phyloP scores from a whole-genome alignment of 202 grass and related monocot species.

The Hordeum pubiflorum region DNA sequence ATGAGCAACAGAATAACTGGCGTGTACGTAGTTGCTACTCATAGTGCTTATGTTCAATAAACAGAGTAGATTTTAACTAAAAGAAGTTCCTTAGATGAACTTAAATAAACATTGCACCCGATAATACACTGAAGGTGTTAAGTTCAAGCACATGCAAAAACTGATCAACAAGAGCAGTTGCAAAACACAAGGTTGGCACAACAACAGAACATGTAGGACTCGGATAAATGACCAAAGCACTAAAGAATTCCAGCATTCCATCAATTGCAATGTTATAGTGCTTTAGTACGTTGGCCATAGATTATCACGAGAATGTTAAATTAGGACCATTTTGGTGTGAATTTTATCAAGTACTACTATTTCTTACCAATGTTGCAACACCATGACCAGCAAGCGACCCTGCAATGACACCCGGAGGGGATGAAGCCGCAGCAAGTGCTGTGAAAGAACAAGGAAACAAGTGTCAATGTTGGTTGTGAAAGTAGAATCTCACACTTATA shows the following conservation, averaged over 20 bases:
- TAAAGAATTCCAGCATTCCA: not conserved
- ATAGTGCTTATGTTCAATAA: not conserved
- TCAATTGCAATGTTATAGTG: not conserved
- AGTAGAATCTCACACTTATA: not conserved
- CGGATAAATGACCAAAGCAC: not conserved
- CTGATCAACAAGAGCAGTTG: not conserved
- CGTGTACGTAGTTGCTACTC: not conserved
- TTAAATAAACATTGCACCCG: not conserved
- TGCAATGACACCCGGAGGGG: conserved; percentile 87
- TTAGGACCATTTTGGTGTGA: not conserved
- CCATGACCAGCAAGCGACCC: conserved; percentile 88
- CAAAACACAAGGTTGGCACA: not conserved
- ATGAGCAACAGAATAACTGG: not conserved
- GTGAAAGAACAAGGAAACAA: conserved; percentile 17
- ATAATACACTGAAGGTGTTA: not conserved
- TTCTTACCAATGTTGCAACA: conserved; percentile 80
- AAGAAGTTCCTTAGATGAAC: not conserved
- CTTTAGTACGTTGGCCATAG: not conserved
- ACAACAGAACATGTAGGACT: not conserved
- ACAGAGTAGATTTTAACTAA: not conserved
- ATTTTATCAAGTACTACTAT: not conserved
- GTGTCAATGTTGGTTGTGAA: conserved; percentile 3
- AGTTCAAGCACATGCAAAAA: not conserved
- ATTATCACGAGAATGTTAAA: not conserved
- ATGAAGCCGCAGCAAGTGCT: conserved; percentile 95